A percentile compares a stretch with the other conserved stretches of the same genome.
Conservation (phyloP, 176 grass and related monocot species). For the Zoysia pacifica region DNA sequence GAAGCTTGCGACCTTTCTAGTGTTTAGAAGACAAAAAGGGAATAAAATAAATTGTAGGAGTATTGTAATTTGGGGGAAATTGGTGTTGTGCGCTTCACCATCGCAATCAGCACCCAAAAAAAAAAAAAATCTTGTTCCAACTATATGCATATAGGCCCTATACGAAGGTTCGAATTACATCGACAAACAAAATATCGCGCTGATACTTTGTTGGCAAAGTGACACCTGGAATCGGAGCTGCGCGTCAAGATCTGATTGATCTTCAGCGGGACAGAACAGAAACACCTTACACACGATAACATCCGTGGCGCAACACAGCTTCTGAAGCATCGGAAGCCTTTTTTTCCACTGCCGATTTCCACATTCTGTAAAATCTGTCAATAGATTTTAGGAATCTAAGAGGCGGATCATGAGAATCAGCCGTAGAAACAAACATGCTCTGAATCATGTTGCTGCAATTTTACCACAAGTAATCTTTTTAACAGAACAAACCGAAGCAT, state of each 20-base stretch:
- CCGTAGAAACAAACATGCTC: neutral
- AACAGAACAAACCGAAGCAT: neutral
- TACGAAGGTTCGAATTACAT: too few relatives aligned
- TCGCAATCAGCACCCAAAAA: too few relatives aligned
- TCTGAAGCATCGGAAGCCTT: neutral
- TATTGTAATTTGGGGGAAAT: too few relatives aligned
- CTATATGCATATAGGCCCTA: too few relatives aligned
- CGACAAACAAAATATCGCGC: too few relatives aligned
- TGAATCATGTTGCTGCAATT: neutral
- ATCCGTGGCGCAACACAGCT: neutral
- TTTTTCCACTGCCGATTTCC: too few relatives aligned
- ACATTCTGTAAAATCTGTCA: too few relatives aligned
- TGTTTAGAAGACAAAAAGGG: neutral
- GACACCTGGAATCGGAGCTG: neutral
- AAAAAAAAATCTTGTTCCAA: too few relatives aligned
- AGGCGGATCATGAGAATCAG: too few relatives aligned
- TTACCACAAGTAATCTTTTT: neutral
- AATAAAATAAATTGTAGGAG: neutral
- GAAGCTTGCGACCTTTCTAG: neutral
- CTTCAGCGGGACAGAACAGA: neutral
- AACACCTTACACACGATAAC: neutral
- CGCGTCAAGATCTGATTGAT: neutral
- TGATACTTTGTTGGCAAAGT: neutral
- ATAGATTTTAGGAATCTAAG: too few relatives aligned
- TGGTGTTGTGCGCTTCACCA: too few relatives aligned